These are phyloP conservation scores for Albizia julibrissin DNA, from an alignment of 306 rosid species.

Conservation along the genomic window DNA sequence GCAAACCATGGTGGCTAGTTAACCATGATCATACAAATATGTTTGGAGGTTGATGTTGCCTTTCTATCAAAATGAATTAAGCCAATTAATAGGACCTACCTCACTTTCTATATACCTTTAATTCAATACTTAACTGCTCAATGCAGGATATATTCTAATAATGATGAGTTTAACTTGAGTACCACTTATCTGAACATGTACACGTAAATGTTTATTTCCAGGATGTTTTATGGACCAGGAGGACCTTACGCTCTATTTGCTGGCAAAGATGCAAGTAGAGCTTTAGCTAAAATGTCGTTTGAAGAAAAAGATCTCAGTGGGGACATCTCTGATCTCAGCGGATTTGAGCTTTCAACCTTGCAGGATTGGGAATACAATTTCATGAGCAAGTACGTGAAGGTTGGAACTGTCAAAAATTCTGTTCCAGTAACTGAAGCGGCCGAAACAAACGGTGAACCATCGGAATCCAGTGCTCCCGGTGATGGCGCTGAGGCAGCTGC, in stretches of 20 bases:
- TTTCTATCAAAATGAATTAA: too few species aligned
- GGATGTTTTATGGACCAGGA: slow-evolving; percentile 97
- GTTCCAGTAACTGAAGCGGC: slow-evolving; percentile 52
- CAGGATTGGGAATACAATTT: slow-evolving; percentile 98
- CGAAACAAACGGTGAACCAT: slow-evolving; percentile 48
- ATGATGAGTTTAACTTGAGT: not conserved
- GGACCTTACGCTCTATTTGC: slow-evolving; percentile 97
- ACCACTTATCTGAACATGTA: slow-evolving; percentile 15
- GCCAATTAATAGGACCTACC: too few species aligned
- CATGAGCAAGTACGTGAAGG: slow-evolving; percentile 83
- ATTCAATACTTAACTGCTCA: too few species aligned
- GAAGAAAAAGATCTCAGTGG: slow-evolving; percentile 89
- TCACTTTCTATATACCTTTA: too few species aligned
- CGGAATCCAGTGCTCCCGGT: slow-evolving; percentile 40
- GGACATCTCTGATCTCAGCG: slow-evolving; percentile 81
- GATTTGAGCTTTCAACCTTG: slow-evolving; percentile 75
- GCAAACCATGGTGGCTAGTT: slow-evolving; percentile 6
- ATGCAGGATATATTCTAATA: too few species aligned
- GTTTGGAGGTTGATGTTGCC: too few species aligned
- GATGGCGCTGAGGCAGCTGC: slow-evolving; percentile 43
- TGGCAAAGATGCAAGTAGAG: slow-evolving; percentile 97
- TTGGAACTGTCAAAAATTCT: slow-evolving; percentile 63
- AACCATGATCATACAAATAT: not conserved
- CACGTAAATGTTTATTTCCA: slow-evolving; percentile 33
- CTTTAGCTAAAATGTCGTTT: slow-evolving; percentile 97